phyloP scores from a whole-genome alignment of 163 green algal species.

The Scenedesmus sp. region DNA sequence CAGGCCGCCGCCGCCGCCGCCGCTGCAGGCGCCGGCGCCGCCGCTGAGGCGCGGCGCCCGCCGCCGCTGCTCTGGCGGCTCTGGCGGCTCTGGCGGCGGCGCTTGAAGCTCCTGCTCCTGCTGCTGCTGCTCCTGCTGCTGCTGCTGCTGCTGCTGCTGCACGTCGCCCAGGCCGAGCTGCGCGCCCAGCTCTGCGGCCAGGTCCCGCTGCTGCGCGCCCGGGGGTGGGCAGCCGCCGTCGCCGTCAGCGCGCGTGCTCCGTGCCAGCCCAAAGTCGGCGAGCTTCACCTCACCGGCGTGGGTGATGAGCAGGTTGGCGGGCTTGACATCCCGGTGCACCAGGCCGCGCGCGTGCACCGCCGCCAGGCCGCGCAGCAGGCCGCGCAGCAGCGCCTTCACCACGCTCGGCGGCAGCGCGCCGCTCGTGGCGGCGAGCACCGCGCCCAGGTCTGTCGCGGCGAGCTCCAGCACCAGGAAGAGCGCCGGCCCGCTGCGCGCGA shows the following conservation, averaged over 20 bases:
- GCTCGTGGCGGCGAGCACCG: conserved; percentile 1
- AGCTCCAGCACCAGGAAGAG: conserved; percentile 32
- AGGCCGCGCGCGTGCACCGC: conserved; percentile 10
- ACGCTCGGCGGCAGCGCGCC: neutral
- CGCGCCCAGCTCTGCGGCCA: neutral
- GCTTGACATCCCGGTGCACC: conserved; percentile 40
- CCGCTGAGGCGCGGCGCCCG: too few species aligned
- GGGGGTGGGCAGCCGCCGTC: too few species aligned
- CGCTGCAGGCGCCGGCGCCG: conserved; percentile 6
- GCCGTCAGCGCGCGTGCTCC: conserved; percentile 37
- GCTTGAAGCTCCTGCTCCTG: neutral
- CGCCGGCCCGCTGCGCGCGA: neutral
- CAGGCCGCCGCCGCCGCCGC: neutral
- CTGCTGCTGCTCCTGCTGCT: neutral
- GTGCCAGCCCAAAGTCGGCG: conserved; percentile 40
- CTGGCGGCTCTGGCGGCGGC: neutral
- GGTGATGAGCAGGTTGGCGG: conserved; percentile 36
- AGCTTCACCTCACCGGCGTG: conserved; percentile 19
- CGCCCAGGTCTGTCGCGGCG: conserved; percentile 14
- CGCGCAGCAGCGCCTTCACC: conserved; percentile 12
- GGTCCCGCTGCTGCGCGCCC: conserved; percentile 7
- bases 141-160: too few species aligned
- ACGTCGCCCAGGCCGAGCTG: neutral
- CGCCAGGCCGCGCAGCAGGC: conserved; percentile 26
- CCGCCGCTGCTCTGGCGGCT: too few species aligned